Percentiles rank a stretch among this genome's conserved stretches.
phyloP scores from a whole-genome alignment of 129 eudicot genomes.

The Ambrosia artemisiifolia region DNA sequence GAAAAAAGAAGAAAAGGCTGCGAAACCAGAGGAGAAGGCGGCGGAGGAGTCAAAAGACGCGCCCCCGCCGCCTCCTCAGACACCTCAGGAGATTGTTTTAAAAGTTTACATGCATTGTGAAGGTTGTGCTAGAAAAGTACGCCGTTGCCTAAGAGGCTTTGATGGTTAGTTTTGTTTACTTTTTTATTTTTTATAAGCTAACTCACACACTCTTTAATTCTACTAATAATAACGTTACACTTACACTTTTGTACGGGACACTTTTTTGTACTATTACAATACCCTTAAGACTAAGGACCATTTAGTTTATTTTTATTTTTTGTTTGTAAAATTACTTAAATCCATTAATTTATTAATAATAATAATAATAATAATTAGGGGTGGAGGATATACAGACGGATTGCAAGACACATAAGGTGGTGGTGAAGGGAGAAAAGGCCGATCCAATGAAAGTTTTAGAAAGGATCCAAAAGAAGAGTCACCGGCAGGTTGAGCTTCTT shows the following conservation, averaged over 20 bases:
- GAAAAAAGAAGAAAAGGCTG: constrained; percentile 26
- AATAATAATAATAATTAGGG: constrained; percentile 51
- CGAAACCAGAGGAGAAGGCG: constrained; percentile 36
- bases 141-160: constrained; percentile 75
- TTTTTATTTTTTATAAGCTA: no score
- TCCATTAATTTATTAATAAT: no score
- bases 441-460: constrained; percentile 83
- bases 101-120: constrained; percentile 97
- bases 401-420: constrained; percentile 82
- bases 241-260: no score
- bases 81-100: constrained; percentile 73
- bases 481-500: constrained; percentile 86
- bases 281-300: no score
- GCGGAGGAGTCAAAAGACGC: constrained; percentile 34
- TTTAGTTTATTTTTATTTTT: no score
- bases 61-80: constrained; percentile 33
- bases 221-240: no score
- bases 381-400: constrained; percentile 86
- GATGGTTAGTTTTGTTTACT: constrained; percentile 32
- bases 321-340: no score
- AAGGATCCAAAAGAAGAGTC: constrained; percentile 80
- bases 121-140: constrained; percentile 97
- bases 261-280: no score
- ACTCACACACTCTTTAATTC: no score
- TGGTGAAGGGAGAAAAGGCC: constrained; percentile 90